Base-by-base conservation (phyloP, 192 early-diverging fungal genomes). In the Mortierella alpina region DNA sequence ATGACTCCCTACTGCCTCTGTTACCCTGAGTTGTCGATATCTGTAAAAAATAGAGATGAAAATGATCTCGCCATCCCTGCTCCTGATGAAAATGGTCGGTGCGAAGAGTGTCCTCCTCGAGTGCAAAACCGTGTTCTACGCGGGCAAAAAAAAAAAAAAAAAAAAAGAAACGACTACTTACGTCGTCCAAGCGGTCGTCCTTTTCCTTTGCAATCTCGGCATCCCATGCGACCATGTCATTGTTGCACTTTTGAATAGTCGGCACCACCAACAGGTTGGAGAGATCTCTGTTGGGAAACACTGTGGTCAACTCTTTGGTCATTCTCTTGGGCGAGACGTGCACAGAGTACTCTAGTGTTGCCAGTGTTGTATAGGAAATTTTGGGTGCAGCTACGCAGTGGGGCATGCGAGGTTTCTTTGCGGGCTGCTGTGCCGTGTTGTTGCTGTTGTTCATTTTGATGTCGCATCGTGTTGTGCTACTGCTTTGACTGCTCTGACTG, bases 181-280 rank as follows among this genome's bases (percentile, higher is more conserved):
- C 88, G 66, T 86, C 78, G 70, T 93, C 90, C 14, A 98, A 85
- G 55, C 93, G 91, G 48, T 88, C 86, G 67, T 98, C 93, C 58
- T 95, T 91, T 68, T 98, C 97, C 18, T 72, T 75, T 73, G 95
- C 91, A 18, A 94, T 89, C 20, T 86, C 90, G 5, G 82, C 71
- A 23, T 87, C 88, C 51, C 92, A 88, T 46, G 91, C 92, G 31
- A 95, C 89, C 88, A 98, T 89, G 49, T 97, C 95, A 39, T 91
- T 72, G 2, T 60, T 58, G 53, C 93, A 92, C 64, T 86, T 87
- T 74, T 96, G 94, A 72, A 97, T 94, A 0, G 90, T 91, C 15
- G 96, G 95, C 5, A 98, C 88, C 20, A 98, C 87, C 41, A 95
- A 50, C 14, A 96, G 68, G 14, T 87, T 71, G 7, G 83, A 82